phyloP scores from a whole-genome alignment of 257 asterid genomes.

The Nicotiana paniculata region DNA sequence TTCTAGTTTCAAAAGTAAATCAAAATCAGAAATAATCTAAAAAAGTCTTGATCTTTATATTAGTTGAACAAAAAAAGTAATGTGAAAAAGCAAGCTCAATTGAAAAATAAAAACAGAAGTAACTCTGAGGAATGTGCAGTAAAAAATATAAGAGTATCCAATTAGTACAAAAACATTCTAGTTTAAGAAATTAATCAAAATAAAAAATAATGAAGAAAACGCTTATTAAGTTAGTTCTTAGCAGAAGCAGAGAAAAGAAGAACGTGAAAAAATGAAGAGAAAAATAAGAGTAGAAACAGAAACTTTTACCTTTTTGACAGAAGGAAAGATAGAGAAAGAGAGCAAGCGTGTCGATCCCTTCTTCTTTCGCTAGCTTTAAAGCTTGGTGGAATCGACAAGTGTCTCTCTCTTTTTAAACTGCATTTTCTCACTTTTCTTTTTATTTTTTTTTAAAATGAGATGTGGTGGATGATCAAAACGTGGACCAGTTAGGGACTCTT shows the following conservation, averaged over 20 bases:
- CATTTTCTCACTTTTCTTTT: background rate
- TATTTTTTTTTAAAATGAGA: background rate
- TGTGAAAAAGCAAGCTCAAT: background rate
- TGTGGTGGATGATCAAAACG: constrained; percentile 13
- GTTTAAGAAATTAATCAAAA: background rate
- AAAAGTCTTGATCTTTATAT: background rate
- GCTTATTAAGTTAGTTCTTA: background rate
- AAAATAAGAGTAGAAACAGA: background rate
- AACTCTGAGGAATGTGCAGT: background rate
- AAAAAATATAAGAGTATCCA: background rate
- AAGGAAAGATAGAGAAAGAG: constrained; percentile 8
- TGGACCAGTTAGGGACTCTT: constrained; percentile 33
- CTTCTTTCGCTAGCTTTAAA: constrained; percentile 42
- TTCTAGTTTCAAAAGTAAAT: background rate
- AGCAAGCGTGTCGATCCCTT: constrained; percentile 69
- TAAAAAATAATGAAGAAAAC: background rate
- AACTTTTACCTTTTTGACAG: constrained; percentile 25
- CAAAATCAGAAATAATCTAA: background rate
- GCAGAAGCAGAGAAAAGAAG: background rate
- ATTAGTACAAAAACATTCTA: background rate
- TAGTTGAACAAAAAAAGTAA: too few species aligned
- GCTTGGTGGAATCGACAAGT: constrained; percentile 65
- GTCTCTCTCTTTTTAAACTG: constrained; percentile 25
- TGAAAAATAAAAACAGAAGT: background rate
- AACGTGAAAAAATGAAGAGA: background rate